Evolutionary conservation across 1,139 yeast species (phyloP).

Genomic region (Blastobotrys petasosporus): DNA sequence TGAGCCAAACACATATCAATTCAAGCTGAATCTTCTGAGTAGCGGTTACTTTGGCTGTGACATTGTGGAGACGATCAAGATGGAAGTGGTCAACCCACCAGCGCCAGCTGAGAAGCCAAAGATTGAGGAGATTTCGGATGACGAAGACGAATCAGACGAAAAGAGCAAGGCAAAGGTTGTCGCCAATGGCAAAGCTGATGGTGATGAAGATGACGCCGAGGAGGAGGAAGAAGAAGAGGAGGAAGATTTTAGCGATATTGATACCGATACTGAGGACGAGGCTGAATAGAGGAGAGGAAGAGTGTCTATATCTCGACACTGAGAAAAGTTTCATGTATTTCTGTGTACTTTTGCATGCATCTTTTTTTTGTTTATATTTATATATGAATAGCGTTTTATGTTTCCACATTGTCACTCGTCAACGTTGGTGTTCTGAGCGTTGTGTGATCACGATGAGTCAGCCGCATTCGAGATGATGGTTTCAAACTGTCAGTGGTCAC

Average conservation of each 20-base stretch:
- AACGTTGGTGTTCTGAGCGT: too few relatives aligned
- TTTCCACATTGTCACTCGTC: too few relatives aligned
- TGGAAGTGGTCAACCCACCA: conserved; percentile 36
- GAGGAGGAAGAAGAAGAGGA: conserved; percentile 30
- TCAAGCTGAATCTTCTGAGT: conserved; percentile 35
- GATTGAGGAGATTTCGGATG: conserved; percentile 40
- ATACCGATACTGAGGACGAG: conserved; percentile 29
- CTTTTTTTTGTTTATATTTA: too few relatives aligned
- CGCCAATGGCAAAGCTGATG: conserved; percentile 20
- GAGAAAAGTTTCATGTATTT: background rate
- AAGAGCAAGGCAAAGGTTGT: conserved; percentile 26
- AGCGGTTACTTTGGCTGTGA: conserved; percentile 38
- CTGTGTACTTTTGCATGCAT: too few relatives aligned
- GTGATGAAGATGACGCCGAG: conserved; percentile 16
- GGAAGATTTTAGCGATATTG: conserved; percentile 28
- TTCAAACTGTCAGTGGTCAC: too few relatives aligned
- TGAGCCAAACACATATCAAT: conserved; percentile 53
- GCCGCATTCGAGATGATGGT: too few relatives aligned
- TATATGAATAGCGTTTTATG: too few relatives aligned
- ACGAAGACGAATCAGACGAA: conserved; percentile 65
- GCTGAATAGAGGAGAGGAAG: conserved; percentile 1
- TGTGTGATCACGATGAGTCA: too few relatives aligned
- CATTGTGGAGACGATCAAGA: conserved; percentile 34
- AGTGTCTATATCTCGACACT: background rate
- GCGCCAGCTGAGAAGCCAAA: conserved; percentile 20